phyloP scores from a whole-genome alignment of 768 basidiomycete species.

The Pleurotus pulmonarius region DNA sequence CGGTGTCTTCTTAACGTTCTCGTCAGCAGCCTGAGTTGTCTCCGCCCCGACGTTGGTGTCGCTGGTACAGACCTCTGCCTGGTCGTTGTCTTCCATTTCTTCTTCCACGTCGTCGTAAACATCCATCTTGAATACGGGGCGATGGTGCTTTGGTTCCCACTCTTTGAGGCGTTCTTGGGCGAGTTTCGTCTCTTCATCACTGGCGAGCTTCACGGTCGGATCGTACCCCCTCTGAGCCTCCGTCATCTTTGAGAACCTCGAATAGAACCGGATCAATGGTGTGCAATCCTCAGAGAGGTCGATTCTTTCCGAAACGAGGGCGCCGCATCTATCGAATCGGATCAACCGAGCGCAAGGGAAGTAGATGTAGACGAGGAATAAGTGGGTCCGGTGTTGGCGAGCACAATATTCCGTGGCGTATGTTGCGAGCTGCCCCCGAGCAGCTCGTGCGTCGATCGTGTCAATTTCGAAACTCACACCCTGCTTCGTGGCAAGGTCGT shows the following conservation, averaged over 20 bases:
- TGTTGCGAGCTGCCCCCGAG: conserved; percentile 18
- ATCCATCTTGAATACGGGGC: neutral
- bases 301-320: conserved; percentile 21
- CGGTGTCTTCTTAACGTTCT: too few relatives aligned
- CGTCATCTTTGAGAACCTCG: conserved; percentile 12
- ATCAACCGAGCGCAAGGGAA: conserved; percentile 23
- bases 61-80: too few relatives aligned
- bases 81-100: too few relatives aligned
- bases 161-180: neutral
- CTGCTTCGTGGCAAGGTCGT: neutral
- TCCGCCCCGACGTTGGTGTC: too few relatives aligned
- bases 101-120: neutral
- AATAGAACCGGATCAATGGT: conserved; percentile 20
- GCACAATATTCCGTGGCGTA: conserved; percentile 19
- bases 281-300: conserved; percentile 14
- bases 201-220: neutral
- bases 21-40: too few relatives aligned
- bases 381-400: conserved; percentile 25
- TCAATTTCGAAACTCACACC: neutral
- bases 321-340: conserved; percentile 31
- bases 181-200: neutral
- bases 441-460: neutral
- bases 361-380: conserved; percentile 26
- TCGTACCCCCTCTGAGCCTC: neutral
- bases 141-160: neutral